Evolutionary conservation across 495 filamentous ascomycete genomes (phyloP).

Genomic region (Penicillium goetzii): DNA sequence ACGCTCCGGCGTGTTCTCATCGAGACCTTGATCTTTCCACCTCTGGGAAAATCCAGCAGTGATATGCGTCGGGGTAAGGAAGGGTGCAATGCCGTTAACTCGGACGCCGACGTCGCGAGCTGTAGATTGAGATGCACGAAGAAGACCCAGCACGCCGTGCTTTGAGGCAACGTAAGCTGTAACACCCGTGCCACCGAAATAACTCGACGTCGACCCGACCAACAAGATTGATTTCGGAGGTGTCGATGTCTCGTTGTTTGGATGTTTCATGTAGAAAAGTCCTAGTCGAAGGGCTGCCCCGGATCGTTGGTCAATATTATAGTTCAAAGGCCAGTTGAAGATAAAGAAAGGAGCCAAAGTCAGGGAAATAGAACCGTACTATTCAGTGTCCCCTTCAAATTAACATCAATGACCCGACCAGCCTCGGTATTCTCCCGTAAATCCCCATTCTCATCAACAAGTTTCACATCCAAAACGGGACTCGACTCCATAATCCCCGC

Average conservation of each 20-base stretch:
- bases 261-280: conserved; percentile 24
- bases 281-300: conserved; percentile 23
- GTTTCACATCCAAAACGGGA: conserved; percentile 21
- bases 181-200: conserved; percentile 39
- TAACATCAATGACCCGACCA: conserved; percentile 36
- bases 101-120: conserved; percentile 26
- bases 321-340: background rate
- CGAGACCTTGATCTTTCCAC: conserved; percentile 30
- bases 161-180: conserved; percentile 39
- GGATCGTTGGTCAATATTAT: background rate
- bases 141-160: conserved; percentile 35
- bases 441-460: conserved; percentile 26
- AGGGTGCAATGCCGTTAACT: conserved; percentile 37
- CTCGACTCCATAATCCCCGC: conserved; percentile 62
- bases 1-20: conserved; percentile 29
- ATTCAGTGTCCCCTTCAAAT: conserved; percentile 43
- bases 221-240: conserved; percentile 31
- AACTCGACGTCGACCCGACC: conserved; percentile 34
- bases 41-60: conserved; percentile 25
- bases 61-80: conserved; percentile 36
- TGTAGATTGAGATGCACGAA: conserved; percentile 31
- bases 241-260: background rate
- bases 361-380: conserved; percentile 18
- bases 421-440: conserved; percentile 29
- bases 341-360: background rate